phyloP scores from a whole-genome alignment of 148 eudicot species.

The Nepenthes mirabilis region DNA sequence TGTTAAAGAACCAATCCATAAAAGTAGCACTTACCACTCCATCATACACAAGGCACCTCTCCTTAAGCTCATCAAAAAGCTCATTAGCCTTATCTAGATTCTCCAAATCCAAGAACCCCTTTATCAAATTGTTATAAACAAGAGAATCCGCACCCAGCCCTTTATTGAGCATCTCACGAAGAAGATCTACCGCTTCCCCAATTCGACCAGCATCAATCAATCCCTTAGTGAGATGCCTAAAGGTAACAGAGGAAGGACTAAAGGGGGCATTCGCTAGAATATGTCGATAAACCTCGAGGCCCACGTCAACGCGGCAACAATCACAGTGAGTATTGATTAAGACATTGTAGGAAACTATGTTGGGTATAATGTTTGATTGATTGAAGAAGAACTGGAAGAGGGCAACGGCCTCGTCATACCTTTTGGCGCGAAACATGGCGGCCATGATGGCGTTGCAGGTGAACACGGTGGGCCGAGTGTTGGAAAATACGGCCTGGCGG shows the following conservation, averaged over 20 bases:
- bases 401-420: conserved; percentile 44
- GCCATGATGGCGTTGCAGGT: conserved; percentile 83
- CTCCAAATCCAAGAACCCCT: conserved; percentile 53
- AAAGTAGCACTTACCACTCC: conserved; percentile 71
- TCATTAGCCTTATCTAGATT: conserved; percentile 64
- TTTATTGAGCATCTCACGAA: conserved; percentile 66
- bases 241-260: conserved; percentile 60
- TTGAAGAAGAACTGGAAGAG: conserved; percentile 59
- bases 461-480: conserved; percentile 69
- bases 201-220: conserved; percentile 46
- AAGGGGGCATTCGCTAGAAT: conserved; percentile 49
- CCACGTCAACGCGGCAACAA: conserved; percentile 31
- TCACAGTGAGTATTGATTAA: conserved; percentile 47
- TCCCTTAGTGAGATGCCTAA: conserved; percentile 64
- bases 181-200: conserved; percentile 43
- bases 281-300: conserved; percentile 28
- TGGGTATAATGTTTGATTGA: conserved; percentile 54
- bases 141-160: conserved; percentile 75
- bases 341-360: conserved; percentile 55
- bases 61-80: conserved; percentile 71
- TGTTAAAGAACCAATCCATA: conserved; percentile 73
- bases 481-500: conserved; percentile 59
- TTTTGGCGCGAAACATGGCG: conserved; percentile 49
- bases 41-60: conserved; percentile 68
- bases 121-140: conserved; percentile 65